Conservation (phyloP, 306 rosid species). For the Acacia confusa region DNA sequence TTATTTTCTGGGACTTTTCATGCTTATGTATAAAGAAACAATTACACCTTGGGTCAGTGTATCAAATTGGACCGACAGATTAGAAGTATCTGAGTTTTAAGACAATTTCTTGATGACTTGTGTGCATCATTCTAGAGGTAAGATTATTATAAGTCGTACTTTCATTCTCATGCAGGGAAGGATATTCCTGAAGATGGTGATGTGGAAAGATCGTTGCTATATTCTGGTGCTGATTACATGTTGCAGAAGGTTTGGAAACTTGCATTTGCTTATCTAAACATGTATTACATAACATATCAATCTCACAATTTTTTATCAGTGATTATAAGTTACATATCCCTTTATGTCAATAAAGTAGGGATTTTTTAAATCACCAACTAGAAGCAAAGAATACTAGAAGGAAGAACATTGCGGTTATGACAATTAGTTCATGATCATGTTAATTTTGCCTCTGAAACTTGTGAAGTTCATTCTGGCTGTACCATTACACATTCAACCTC, state of each 20-base stretch:
- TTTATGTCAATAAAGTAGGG: background rate
- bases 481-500: background rate
- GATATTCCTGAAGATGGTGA: slow-evolving; percentile 66
- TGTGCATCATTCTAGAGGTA: background rate
- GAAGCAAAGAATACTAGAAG: background rate
- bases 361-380: background rate
- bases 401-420: background rate
- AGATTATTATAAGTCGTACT: slow-evolving; percentile 15
- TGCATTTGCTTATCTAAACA: background rate
- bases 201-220: slow-evolving; percentile 59
- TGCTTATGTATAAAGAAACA: background rate
- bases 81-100: background rate
- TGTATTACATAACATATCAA: background rate
- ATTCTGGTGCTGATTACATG: slow-evolving; percentile 76
- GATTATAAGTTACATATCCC: background rate
- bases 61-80: background rate
- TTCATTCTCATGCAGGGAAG: slow-evolving; percentile 56
- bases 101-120: background rate
- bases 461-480: background rate
- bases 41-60: background rate
- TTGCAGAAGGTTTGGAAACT: slow-evolving; percentile 64
- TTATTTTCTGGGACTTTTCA: background rate
- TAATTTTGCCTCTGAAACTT: background rate
- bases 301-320: background rate
- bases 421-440: background rate